These are phyloP conservation scores for Brachypodium distachyon DNA, from an alignment of 202 grass and related monocot genomes.

Conservation along the genomic window DNA sequence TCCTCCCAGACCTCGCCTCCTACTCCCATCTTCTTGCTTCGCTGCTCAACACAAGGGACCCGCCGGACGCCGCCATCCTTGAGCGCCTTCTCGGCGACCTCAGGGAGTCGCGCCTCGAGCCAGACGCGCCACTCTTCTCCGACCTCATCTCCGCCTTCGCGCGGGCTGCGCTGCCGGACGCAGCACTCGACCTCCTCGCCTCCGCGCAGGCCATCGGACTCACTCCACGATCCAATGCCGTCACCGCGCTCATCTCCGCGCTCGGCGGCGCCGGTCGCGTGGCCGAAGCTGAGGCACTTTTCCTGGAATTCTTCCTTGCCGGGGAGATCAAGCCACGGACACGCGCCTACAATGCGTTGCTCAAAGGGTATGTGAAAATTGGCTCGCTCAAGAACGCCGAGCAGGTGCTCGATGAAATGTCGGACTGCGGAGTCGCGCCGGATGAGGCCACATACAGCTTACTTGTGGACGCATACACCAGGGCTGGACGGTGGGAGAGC, in stretches of 20 bases:
- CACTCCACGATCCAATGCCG: conserved; percentile 72
- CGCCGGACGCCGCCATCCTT: conserved; percentile 58
- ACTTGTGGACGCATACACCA: conserved; percentile 70
- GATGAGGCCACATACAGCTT: conserved; percentile 82
- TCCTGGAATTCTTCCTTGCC: conserved; percentile 83
- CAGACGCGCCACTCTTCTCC: conserved; percentile 71
- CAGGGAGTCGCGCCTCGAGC: conserved; percentile 62
- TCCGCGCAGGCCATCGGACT: conserved; percentile 80
- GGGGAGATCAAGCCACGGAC: conserved; percentile 58
- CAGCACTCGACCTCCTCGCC: conserved; percentile 57
- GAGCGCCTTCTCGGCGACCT: conserved; percentile 51
- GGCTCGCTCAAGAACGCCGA: conserved; percentile 72
- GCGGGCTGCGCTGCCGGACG: conserved; percentile 55
- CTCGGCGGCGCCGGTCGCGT: conserved; percentile 59
- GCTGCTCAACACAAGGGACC: conserved; percentile 72
- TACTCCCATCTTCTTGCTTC: conserved; percentile 78
- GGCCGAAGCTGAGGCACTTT: conserved; percentile 76
- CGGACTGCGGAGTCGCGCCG: conserved; percentile 49
- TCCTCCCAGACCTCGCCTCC: conserved; percentile 70
- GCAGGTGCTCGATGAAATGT: conserved; percentile 82
- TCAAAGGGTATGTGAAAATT: conserved; percentile 84
- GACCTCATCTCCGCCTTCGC: conserved; percentile 85
- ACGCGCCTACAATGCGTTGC: conserved; percentile 80
- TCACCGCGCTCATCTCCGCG: conserved; percentile 66
- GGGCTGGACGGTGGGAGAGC: conserved; percentile 79